Evolutionary conservation across 169 alveolate genomes (phyloP), one percentile per base, ranked within the genome.

Genomic region (Eimeria falciformis): DNA sequence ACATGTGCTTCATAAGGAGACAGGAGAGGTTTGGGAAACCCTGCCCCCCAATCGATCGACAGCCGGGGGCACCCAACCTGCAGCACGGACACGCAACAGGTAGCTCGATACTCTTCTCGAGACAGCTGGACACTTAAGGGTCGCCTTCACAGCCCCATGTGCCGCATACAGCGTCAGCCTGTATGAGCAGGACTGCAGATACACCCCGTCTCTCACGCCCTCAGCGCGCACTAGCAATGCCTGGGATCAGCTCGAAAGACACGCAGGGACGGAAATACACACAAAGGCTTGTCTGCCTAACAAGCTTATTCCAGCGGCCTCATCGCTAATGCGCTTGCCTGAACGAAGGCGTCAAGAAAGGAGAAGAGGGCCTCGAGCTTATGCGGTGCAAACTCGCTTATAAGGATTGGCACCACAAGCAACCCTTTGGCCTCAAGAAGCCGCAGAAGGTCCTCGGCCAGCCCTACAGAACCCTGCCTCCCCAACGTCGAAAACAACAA

Each of bases 21-120:
- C 91, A 99, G 95, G 71, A 98, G 94, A 9, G 99, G 99, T 4
- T 47, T 50, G 21, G 89, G 50, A 91, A 97, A 98, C 77, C 96
- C 43, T 37, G 88, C 46, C 0, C 99, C 99, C 99, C 99, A 99
- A 94, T 99, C 99, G 77, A 99, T 97, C 14, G 99, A 97, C 50
- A 99, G 96, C 69, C 99, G 96, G 14, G 99, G 99, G 91, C 99
- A 99, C 5, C 99, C 99, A 23, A 99, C 96, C 96, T 99, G 96
- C 65, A 97, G 95, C 94, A 92, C 91, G 96, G 85, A 33, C 40
- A 33, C 40, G 40, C 40, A 33, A 96, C 92, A 43, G 92, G 40
- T 33, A 33, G 40, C 40, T 33, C 40, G 40, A 0, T 33, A 33
- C 40, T 33, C 40, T 33, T 33, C 40, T 33, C 4, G 40, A 2